phyloP scores from a whole-genome alignment of 345 rosid genomes.

The Arabidopsis suecica region DNA sequence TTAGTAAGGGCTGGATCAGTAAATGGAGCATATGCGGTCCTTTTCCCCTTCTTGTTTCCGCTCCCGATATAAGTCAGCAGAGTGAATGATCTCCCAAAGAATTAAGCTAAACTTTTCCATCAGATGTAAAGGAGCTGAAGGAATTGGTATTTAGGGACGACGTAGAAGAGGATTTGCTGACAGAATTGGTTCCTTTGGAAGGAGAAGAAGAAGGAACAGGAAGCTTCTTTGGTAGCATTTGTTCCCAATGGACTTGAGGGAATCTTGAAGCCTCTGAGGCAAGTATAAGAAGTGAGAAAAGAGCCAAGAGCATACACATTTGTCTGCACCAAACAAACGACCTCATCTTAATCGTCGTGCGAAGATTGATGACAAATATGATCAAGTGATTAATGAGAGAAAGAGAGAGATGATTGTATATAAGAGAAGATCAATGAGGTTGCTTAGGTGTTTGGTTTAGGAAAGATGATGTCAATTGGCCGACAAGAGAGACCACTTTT shows the following conservation, averaged over 20 bases:
- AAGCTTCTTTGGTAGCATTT: conserved; percentile 90
- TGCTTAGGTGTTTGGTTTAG: conserved; percentile 73
- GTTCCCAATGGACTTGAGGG: conserved; percentile 68
- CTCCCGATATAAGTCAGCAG: conserved; percentile 3
- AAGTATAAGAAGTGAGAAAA: conserved; percentile 49
- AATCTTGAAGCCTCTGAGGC: conserved; percentile 66
- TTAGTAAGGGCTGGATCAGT: neutral
- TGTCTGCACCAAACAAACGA: conserved; percentile 47
- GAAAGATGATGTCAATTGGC: conserved; percentile 70
- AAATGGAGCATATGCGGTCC: neutral
- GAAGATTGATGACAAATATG: neutral
- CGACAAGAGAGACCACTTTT: conserved; percentile 70
- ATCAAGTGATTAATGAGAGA: conserved; percentile 19
- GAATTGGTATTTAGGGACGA: conserved; percentile 42
- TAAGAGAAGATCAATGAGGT: conserved; percentile 59
- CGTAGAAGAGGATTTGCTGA: conserved; percentile 53
- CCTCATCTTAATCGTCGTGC: conserved; percentile 43
- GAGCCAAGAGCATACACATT: conserved; percentile 52
- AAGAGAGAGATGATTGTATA: conserved; percentile 45
- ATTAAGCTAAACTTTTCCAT: conserved; percentile 61
- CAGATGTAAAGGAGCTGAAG: conserved; percentile 46
- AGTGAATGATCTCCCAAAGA: neutral
- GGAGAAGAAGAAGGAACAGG: conserved; percentile 82
- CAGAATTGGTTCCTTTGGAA: conserved; percentile 83
- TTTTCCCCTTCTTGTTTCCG: neutral